Evolutionary conservation across 345 rosid genomes (phyloP), one percentile per base, ranked within the genome.

Genomic region (Dimocarpus longan): DNA sequence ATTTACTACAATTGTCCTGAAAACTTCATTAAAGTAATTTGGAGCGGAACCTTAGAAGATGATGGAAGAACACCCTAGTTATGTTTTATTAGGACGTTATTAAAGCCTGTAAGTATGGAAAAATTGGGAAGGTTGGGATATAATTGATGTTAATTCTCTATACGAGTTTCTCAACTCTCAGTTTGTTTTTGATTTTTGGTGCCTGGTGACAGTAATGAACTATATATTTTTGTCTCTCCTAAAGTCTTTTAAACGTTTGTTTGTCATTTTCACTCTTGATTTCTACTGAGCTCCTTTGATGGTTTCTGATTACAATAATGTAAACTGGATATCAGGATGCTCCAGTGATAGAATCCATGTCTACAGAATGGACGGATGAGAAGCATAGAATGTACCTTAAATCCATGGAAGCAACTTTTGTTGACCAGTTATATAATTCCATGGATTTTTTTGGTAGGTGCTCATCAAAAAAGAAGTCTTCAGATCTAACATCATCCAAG

Each of bases 401-500:
- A 80, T 94, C 97, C 16, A 90, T 95, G 91, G 99, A 95, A 86
- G 87, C 97, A 50, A 86, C 98, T n/a, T 95, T 95, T 78, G 90
- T 93, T 22, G 71, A 91, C 70, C 97, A 93, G 79, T 77, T 93
- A 13, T 88, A 93, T 68, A 85, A 76, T 73, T 89, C 96, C 18
- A 64, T 85, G 65, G 83, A 87, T 70, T 76, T 63, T n/a, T 86
- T 83, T 22, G 85, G 86, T 50, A 74, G 85, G 82, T 78, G 39
- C 76, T 70, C 71, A 15, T 82, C 75, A n/a, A 85, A 87, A 21
- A 83, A 76, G 48, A 80, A 44, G 37, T 77, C 80, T 52, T 70
- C 85, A 42, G 81, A 71, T 60, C 75, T 56, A 21, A 86, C 74
- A 28, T 63, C 78, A 19, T 86, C 88, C 6, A 56, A 66, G 74